Evolutionary conservation across 495 filamentous ascomycete species (phyloP), one percentile per base, ranked within the genome.

Genomic region (Apiosordaria backusii): DNA sequence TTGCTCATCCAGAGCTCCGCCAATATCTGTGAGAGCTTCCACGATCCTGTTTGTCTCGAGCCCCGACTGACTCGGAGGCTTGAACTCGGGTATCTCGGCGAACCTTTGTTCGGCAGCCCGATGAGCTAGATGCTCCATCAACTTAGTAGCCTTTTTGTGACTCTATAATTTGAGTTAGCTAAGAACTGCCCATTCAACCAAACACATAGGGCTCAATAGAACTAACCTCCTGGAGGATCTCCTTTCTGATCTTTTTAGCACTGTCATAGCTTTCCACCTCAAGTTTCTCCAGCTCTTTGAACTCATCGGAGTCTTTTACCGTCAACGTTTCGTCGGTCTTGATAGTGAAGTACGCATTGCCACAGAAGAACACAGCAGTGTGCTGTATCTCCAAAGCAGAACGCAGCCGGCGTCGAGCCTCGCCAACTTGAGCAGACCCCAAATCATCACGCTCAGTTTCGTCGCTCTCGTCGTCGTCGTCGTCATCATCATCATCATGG

Each of bases 341-440:
- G 58, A 95, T 87, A 72, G 96, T 90, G 72, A 84, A 97, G 65
- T 89, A 90, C 1, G 85, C 89, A 67, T 92, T 97, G 26, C 87
- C 92, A 19, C 88, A 86, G 74, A 96, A 97, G 75, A 97, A 98
- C 0, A 85, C 81, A 52, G 89, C 92, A 65, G 87, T 86, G 70
- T 97, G 94, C 67, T 93, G 85, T 50, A 96, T 72, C 74, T 96
- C 91, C 3, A 97, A 82, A 21, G 92, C 86, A 50, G 77, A 76
- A 19, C 92, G 85, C 1, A 98, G 81, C 53, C 85, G 84, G 53
- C 88, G 87, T 29, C 87, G 85, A 55, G 85, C 83, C n/a, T 85
- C 81, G 25, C 84, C 82, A 24, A 90, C 70, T 21, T 72, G 54
- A 72, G 81, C 68, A 7, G 71, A 53, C 24, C 72, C 62, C 6